phyloP scores from a whole-genome alignment of 176 grass and related monocot genomes.

The Triticum monococcum region DNA sequence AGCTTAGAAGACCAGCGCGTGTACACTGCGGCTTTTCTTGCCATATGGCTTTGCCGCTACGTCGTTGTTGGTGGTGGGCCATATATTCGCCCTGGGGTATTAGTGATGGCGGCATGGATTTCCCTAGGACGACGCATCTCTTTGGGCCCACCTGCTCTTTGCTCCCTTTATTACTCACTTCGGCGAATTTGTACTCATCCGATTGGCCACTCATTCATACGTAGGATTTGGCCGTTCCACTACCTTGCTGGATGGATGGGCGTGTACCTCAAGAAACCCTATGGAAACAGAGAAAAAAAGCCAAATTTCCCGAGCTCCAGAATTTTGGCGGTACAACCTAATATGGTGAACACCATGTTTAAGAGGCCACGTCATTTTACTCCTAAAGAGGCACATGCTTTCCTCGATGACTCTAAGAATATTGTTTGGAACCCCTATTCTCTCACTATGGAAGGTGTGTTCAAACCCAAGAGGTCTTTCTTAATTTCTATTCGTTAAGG shows the following conservation, averaged over 20 bases:
- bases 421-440: background rate
- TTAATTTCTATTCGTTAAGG: background rate
- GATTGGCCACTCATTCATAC: background rate
- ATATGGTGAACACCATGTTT: background rate
- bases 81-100: background rate
- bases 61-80: background rate
- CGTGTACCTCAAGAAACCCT: background rate
- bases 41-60: background rate
- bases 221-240: background rate
- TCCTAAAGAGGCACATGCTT: background rate
- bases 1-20: background rate
- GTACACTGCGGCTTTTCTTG: background rate
- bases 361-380: background rate
- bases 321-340: background rate
- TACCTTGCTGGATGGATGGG: background rate
- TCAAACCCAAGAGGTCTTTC: background rate
- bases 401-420: background rate
- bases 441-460: background rate
- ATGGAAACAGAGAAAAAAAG: background rate
- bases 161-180: background rate
- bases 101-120: background rate
- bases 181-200: background rate
- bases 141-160: background rate
- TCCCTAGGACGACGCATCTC: background rate
- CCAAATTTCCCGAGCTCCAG: background rate